Base-by-base conservation (phyloP, 23 red algal genomes). In the Gracilariopsis chorda region DNA sequence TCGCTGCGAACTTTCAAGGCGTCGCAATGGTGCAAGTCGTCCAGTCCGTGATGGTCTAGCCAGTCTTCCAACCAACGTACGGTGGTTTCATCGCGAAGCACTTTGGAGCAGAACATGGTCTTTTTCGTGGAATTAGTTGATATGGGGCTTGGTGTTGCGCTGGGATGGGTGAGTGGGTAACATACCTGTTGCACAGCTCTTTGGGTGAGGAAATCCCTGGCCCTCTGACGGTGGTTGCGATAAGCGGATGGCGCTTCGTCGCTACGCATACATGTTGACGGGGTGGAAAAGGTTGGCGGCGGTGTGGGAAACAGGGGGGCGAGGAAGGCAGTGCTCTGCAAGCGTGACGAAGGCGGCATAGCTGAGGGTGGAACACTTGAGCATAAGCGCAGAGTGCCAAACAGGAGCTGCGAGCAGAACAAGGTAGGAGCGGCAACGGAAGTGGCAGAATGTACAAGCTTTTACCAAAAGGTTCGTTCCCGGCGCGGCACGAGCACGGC, bases 61-160 rank as follows among this genome's bases (percentile, higher is more conserved):
- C 67, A 90, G 41, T 78, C 56, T 35, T 90, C 44, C 34, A 90
- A 40, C 70, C 72, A 90, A 34, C 70, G 51, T 36, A 63, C 86
- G 10, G 86, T 78, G 4, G 86, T 90, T 41, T 90, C 86, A 41
- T 90, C 86, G 46, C 86, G 86, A 32, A 90, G 86, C 69, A 79
- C 60, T 37, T 56, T 51, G 7, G 86, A 75, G 17, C 56, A 78
- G 39, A 90, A 90, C 49, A 90, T 79, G 33, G 72, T 87, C 59
- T 80, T 13, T n/a, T n/a, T n/a, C 48, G 2, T 3, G 0, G 43
- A 3, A 58, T 80, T 41, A 80, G 76, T 59, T 1, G 7, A 28
- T 53, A 55, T 55, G 14, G 16, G n/a, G 14, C n/a, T n/a, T n/a
- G n/a, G 14, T 55, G 14, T 3, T 21, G 21, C 6, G 44, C 6